phyloP scores from a whole-genome alignment of 305 asterid genomes.

The Lippia alba region DNA sequence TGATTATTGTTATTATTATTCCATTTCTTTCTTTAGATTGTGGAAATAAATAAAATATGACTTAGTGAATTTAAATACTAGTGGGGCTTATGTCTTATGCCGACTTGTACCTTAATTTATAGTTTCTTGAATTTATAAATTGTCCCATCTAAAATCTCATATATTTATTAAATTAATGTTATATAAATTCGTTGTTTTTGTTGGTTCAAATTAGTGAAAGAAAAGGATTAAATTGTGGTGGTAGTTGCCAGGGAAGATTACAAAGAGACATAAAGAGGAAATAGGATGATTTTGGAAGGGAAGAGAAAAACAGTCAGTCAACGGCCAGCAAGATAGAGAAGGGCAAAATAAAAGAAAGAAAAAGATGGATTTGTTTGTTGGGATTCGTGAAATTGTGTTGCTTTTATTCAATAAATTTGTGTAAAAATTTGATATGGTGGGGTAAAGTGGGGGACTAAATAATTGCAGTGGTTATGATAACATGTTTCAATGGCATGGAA shows the following conservation, averaged over 20 bases:
- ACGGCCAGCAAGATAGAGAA: conserved; percentile 54
- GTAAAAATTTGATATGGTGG: conserved; percentile 21
- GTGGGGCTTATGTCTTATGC: neutral
- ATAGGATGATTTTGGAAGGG: conserved; percentile 39
- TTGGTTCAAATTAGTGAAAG: neutral
- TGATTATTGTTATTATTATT: too few species aligned
- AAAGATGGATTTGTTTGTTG: conserved; percentile 47
- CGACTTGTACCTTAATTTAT: too few species aligned
- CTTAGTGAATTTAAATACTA: neutral
- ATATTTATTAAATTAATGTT: too few species aligned
- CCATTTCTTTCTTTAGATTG: too few species aligned
- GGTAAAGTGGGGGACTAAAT: conserved; percentile 80
- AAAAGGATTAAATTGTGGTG: conserved; percentile 22
- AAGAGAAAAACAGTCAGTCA: conserved; percentile 54
- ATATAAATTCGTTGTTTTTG: neutral
- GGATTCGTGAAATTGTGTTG: conserved; percentile 56
- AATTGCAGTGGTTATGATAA: conserved; percentile 55
- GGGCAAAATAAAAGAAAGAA: conserved; percentile 21
- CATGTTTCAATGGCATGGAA: conserved; percentile 44
- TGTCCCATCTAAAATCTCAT: too few species aligned
- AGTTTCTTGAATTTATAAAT: too few species aligned
- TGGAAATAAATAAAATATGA: neutral
- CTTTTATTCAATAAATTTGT: conserved; percentile 25
- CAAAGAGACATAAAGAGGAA: conserved; percentile 35
- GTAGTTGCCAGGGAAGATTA: conserved; percentile 30